These are phyloP conservation scores for Aspergillus uvarum DNA, from an alignment of 2,329 filamentous ascomycete species.

Conservation along the genomic window DNA sequence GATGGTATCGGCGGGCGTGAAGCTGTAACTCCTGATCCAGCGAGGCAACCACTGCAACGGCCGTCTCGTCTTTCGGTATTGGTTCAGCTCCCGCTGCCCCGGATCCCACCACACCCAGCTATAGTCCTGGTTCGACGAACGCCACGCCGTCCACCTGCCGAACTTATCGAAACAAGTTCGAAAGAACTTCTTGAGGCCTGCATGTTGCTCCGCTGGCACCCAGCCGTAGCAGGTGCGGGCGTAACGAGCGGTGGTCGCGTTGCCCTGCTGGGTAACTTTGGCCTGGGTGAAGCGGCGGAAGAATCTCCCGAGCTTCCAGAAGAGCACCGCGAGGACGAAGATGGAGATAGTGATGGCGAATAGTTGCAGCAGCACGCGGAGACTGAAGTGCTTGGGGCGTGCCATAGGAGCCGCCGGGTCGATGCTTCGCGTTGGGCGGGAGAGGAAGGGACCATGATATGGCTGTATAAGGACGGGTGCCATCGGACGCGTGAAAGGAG, in stretches of 20 bases:
- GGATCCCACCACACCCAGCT: constrained; percentile 46
- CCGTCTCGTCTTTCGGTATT: constrained; percentile 19
- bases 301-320: constrained; percentile 41
- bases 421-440: constrained; percentile 26
- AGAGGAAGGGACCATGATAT: constrained; percentile 25
- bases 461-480: constrained; percentile 31
- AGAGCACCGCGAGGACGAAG: constrained; percentile 38
- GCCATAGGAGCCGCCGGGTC: constrained; percentile 20
- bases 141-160: constrained; percentile 34
- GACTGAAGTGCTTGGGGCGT: constrained; percentile 29
- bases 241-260: constrained; percentile 33
- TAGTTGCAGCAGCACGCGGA: constrained; percentile 33
- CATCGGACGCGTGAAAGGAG: constrained; percentile 23
- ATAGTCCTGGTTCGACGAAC: constrained; percentile 36
- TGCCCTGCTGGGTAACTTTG: constrained; percentile 35
- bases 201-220: constrained; percentile 34
- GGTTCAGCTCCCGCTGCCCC: constrained; percentile 24
- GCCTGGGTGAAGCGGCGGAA: constrained; percentile 37
- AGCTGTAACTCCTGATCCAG: constrained; percentile 29
- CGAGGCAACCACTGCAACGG: constrained; percentile 26
- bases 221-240: constrained; percentile 46
- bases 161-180: constrained; percentile 22
- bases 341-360: constrained; percentile 39
- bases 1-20: constrained; percentile 25
- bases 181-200: constrained; percentile 29